Base-by-base conservation (phyloP, 345 rosid genomes). In the Moricandia arvensis region DNA sequence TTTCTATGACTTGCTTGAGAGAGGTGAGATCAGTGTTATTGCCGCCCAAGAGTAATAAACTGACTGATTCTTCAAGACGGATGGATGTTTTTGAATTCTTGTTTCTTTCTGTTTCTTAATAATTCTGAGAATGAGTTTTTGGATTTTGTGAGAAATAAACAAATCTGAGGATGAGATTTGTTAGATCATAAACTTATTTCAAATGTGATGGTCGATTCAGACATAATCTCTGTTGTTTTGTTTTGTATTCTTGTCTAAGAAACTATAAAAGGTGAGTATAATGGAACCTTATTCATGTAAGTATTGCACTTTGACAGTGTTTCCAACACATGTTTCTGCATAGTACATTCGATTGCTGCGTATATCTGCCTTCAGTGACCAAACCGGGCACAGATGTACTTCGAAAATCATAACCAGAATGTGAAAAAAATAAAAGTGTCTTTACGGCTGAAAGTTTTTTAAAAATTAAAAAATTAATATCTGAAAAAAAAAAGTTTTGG, bases 181-280 rank as follows among this genome's bases (percentile, higher is more conserved):
- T 7, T 49, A 49, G 21, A 49, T 49, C 24, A 6, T 49, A 49
- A 49, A 49, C 55, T 6, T 24, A 49, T 2, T n/a, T 45, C 17
- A 11, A 21, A 26, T 58, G 35, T 58, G 13, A 9, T 77, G 38
- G 55, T 64, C 37, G 45, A 55, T 60, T 59, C 63, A 72, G 73
- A 66, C 63, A 59, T 49, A 49, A 47, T 3, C 7, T 58, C 7
- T 34, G 8, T 34, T 55, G 2, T 35, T 35, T n/a, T 63, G 29
- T 30, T 72, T 63, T 16, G 58, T 51, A 16, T 16, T 51, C 0
- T 51, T 17, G 47, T 38, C 47, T 38, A 8, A 37, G 43, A 37
- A 37, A 10, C n/a, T 38, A 10, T 15, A 51, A 49, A 49, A 15
- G 17, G 54, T n/a, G 8, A 47, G 18, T 47, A 15, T 47, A n/a